A percentile compares a stretch with the other conserved stretches of the same genome.
Evolutionary conservation across 2,329 filamentous ascomycete species (phyloP).

Genomic region (Chaetomium olivaceum): DNA sequence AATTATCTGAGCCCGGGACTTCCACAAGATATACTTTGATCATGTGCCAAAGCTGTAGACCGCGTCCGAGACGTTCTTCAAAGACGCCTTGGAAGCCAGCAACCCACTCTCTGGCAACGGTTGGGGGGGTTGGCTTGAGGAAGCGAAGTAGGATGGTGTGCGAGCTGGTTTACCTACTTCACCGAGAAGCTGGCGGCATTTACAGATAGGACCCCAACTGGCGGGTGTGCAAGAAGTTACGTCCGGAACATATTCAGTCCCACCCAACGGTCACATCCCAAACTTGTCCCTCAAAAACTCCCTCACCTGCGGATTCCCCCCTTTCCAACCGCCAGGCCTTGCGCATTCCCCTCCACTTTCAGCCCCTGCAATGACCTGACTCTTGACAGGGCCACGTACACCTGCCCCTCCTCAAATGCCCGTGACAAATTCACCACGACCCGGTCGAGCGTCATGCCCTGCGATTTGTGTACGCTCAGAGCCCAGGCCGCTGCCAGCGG

Average conservation of each 20-base stretch:
- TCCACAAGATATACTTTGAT: neutral
- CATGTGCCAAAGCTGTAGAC: neutral
- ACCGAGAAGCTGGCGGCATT: neutral
- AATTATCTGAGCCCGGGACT: neutral
- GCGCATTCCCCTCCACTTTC: conserved; percentile 40
- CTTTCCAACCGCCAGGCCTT: conserved; percentile 35
- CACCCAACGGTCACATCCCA: conserved; percentile 23
- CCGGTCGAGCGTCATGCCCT: conserved; percentile 62
- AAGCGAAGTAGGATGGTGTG: neutral
- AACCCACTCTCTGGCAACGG: neutral
- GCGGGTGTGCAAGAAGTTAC: too few species aligned
- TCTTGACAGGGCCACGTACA: conserved; percentile 63
- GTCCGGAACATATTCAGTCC: neutral
- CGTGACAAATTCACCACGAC: conserved; percentile 55
- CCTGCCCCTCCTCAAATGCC: conserved; percentile 59
- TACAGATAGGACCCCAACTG: neutral
- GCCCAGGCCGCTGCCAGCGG: conserved; percentile 63
- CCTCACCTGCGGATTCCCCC: conserved; percentile 40
- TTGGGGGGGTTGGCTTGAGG: neutral
- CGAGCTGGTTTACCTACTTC: neutral
- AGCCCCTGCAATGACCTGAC: conserved; percentile 55
- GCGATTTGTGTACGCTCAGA: conserved; percentile 63
- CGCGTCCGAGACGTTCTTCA: neutral
- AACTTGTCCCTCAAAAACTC: conserved; percentile 41
- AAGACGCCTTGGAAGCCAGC: neutral